phyloP scores from a whole-genome alignment of 2,329 filamentous ascomycete species.

The Sporothrix brasiliensis region DNA sequence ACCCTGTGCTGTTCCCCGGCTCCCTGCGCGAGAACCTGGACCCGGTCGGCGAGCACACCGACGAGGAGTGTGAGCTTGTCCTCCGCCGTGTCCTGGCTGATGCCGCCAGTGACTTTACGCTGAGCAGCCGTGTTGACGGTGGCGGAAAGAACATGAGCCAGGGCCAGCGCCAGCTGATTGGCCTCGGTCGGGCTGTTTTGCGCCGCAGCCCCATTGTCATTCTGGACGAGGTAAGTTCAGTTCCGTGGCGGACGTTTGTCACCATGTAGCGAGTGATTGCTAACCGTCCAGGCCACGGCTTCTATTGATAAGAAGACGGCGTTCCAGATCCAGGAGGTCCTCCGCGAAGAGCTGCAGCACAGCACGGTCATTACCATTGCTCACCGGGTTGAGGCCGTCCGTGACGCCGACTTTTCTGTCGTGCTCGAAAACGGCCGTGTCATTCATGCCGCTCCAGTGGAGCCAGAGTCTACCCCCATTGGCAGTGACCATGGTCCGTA shows the following conservation, averaged over 20 bases:
- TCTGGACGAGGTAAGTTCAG: slow-evolving; percentile 53
- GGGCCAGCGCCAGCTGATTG: slow-evolving; percentile 64
- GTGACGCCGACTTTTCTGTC: slow-evolving; percentile 59
- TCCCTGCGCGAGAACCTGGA: slow-evolving; percentile 68
- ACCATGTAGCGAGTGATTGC: background rate
- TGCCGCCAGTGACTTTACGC: slow-evolving; percentile 42
- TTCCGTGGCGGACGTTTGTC: too few species aligned
- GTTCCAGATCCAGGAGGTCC: slow-evolving; percentile 58
- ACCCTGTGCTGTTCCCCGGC: slow-evolving; percentile 64
- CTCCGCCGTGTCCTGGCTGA: slow-evolving; percentile 62
- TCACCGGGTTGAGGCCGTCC: slow-evolving; percentile 65
- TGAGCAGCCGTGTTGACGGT: slow-evolving; percentile 58
- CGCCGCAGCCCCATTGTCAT: slow-evolving; percentile 63
- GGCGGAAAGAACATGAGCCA: slow-evolving; percentile 66
- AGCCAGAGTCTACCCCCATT: background rate
- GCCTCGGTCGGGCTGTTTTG: slow-evolving; percentile 63
- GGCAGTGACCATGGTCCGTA: background rate
- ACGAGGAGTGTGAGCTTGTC: slow-evolving; percentile 53
- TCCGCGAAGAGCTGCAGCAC: slow-evolving; percentile 56
- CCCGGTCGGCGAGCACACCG: slow-evolving; percentile 62
- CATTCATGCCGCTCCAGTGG: slow-evolving; percentile 39
- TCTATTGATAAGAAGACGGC: slow-evolving; percentile 65
- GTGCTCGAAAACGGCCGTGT: slow-evolving; percentile 57
- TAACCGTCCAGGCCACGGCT: slow-evolving; percentile 54
- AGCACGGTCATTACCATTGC: slow-evolving; percentile 69